phyloP scores from a whole-genome alignment of 306 rosid species.

The Prunus persica region DNA sequence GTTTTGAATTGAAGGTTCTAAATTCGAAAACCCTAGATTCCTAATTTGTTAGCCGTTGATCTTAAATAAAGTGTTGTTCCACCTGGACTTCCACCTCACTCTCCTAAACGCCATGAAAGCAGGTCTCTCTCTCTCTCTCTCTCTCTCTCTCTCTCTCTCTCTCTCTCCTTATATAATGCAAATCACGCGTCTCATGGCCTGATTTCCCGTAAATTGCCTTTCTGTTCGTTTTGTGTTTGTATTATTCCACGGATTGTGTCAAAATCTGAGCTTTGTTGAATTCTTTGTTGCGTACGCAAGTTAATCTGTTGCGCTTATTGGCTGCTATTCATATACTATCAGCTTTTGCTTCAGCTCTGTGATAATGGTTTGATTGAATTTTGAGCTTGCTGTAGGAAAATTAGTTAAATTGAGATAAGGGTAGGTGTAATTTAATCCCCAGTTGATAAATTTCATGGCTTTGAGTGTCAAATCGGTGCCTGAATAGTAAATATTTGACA shows the following conservation, averaged over 20 bases:
- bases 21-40: conserved; percentile 9
- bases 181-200: conserved; percentile 20
- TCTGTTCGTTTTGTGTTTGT: neutral
- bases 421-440: neutral
- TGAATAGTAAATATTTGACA: neutral
- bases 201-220: conserved; percentile 1
- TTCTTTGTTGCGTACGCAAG: neutral
- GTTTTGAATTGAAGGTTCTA: neutral
- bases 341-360: neutral
- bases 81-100: conserved; percentile 81
- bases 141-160: conserved; percentile 32
- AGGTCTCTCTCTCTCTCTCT: conserved; percentile 48
- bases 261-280: neutral
- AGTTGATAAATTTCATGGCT: neutral
- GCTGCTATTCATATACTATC: neutral
- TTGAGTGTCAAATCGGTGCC: neutral
- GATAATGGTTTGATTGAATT: neutral
- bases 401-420: neutral
- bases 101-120: conserved; percentile 46
- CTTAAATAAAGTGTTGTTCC: conserved; percentile 33
- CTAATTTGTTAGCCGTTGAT: conserved; percentile 37
- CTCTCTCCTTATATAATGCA: conserved; percentile 1
- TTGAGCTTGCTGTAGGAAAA: neutral
- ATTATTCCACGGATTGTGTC: neutral
- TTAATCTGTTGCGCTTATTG: neutral